Evolutionary conservation across 441 rosid species (phyloP), one percentile per base, ranked within the genome.

Genomic region (Codiaeum variegatum): DNA sequence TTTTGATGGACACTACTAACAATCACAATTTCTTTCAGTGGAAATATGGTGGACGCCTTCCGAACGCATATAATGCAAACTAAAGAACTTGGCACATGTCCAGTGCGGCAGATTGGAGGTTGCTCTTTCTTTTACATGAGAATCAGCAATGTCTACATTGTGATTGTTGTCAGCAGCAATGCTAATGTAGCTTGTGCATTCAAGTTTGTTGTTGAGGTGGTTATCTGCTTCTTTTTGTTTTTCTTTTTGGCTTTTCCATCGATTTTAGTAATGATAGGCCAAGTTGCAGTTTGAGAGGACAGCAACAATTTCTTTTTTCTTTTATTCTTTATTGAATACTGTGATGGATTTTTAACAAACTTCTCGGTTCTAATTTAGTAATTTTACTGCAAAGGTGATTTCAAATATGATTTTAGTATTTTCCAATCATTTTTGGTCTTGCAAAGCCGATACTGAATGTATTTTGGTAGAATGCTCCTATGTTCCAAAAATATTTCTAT

Each of bases 11-110:
- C 5, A 34, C 29, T 9, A 34, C 29, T 68, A 69, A 61, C 31
- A 49, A 8, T 13, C 52, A 34, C 23, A 0, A n/a, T 49, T 40
- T 62, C 21, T 76, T 69, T 54, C 77, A 93, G 99, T 72, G 97
- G 97, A 59, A 95, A 92, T 69, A 95, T 95, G 99, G 98, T 95
- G 83, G 97, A 95, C 81, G 99, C 98, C n/a, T 95, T 95, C 75
- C 87, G 98, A 60, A 85, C 74, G 81, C 99, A 95, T 84, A 91
- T 95, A 78, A 93, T 95, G 98, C 98, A 95, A 73, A 95, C 95
- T 0, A 95, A 95, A 73, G 98, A 95, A 76, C 88, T 95, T 8
- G 98, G 99, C 24, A 92, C 94, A 24, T 95, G 99, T 66, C 99
- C 97, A 0, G 96, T 91, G 74, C 89, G 95, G 76, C 98, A 93